A percentile compares a stretch with the other conserved stretches of the same genome.
Conservation (phyloP, 257 asterid species). For the Nicotiana benthamiana region DNA sequence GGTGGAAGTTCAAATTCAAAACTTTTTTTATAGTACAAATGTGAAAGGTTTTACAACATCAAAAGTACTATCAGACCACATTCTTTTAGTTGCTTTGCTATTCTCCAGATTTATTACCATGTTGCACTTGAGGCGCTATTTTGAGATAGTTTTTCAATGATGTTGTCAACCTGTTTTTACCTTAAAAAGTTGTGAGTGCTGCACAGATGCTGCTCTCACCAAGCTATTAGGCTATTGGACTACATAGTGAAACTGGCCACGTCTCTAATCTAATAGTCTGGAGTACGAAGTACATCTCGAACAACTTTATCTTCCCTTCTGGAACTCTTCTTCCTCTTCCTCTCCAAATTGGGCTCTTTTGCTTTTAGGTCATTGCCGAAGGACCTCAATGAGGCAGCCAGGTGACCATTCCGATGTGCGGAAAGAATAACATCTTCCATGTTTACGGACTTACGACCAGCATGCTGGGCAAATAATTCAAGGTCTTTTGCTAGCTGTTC, state of each 20-base stretch:
- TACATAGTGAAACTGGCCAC: neutral
- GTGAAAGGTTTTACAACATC: neutral
- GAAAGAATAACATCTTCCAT: slow-evolving; percentile 94
- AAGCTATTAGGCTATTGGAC: neutral
- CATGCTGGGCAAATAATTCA: slow-evolving; percentile 82
- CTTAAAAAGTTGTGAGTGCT: neutral
- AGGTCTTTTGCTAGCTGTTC: slow-evolving; percentile 89
- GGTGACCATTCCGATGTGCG: slow-evolving; percentile 81
- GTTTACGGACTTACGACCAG: slow-evolving; percentile 81
- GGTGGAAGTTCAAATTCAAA: neutral
- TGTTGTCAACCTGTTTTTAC: neutral
- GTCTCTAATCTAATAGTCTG: slow-evolving; percentile 25
- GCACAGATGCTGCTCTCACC: neutral
- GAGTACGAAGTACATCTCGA: slow-evolving; percentile 32
- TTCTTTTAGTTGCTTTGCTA: neutral
- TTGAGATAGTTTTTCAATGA: neutral
- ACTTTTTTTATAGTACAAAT: neutral
- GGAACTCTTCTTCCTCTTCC: slow-evolving; percentile 59
- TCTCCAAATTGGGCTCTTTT: slow-evolving; percentile 66
- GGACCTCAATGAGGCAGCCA: slow-evolving; percentile 63
- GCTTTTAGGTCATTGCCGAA: slow-evolving; percentile 57
- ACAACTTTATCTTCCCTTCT: slow-evolving; percentile 41
- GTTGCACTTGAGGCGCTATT: neutral
- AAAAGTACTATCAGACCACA: neutral
- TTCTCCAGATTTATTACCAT: neutral